These are phyloP conservation scores for Pseudocercospora musae DNA, from an alignment of 2,329 filamentous ascomycete species.

Conservation along the genomic window DNA sequence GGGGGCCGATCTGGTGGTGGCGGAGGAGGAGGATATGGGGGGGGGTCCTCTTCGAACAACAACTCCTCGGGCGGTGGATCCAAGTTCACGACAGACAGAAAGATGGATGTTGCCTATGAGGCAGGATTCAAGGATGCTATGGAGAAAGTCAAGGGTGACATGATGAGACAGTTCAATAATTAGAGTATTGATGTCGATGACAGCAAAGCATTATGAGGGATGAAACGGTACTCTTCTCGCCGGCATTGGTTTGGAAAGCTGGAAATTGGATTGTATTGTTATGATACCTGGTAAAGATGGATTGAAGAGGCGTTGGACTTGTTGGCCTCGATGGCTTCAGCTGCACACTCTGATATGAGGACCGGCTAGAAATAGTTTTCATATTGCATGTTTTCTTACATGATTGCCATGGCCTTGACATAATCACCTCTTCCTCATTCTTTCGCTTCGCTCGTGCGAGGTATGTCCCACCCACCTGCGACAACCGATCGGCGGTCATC, in stretches of 20 bases:
- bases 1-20: neutral
- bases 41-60: conserved; percentile 2
- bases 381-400: neutral
- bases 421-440: neutral
- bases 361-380: neutral
- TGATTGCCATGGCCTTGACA: neutral
- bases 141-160: conserved; percentile 19
- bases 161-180: conserved; percentile 19
- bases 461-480: neutral
- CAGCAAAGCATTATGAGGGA: neutral
- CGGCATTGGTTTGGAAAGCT: neutral
- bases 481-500: neutral
- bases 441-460: neutral
- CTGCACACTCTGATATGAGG: neutral
- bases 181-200: neutral
- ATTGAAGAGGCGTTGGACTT: neutral
- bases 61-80: conserved; percentile 4
- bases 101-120: conserved; percentile 20
- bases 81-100: conserved; percentile 18
- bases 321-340: neutral
- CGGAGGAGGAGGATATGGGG: conserved; percentile 2
- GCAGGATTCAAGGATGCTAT: conserved; percentile 22
- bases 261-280: neutral
- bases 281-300: neutral
- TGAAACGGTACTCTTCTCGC: neutral